phyloP scores from a whole-genome alignment of 805 yeast genomes.

The Cyberlindnera americana region DNA sequence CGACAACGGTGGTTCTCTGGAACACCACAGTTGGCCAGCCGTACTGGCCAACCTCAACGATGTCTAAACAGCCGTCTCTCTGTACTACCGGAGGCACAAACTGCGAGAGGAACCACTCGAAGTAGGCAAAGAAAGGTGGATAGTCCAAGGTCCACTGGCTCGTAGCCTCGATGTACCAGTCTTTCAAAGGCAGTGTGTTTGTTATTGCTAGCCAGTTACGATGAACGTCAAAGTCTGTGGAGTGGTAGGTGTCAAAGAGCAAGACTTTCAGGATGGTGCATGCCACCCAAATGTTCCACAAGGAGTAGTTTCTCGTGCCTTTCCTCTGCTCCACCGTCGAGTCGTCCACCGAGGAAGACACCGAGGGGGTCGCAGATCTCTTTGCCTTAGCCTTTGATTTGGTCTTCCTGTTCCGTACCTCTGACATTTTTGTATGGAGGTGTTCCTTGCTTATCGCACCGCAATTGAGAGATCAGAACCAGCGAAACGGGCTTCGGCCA shows the following conservation, averaged over 20 bases:
- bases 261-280: slow-evolving; percentile 55
- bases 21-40: slow-evolving; percentile 78
- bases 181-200: slow-evolving; percentile 58
- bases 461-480: too few relatives aligned
- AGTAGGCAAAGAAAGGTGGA: slow-evolving; percentile 97
- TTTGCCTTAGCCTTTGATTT: slow-evolving; percentile 7
- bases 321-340: too few relatives aligned
- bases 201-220: slow-evolving; percentile 97
- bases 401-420: slow-evolving; percentile 12
- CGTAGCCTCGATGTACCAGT: slow-evolving; percentile 82
- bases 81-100: slow-evolving; percentile 62
- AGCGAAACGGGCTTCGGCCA: too few relatives aligned
- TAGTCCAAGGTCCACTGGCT: slow-evolving; percentile 94
- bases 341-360: too few relatives aligned
- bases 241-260: slow-evolving; percentile 76
- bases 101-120: slow-evolving; percentile 76
- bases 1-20: slow-evolving; percentile 78
- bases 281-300: slow-evolving; percentile 67
- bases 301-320: slow-evolving; percentile 38
- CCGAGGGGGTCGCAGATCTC: slow-evolving; percentile 1
- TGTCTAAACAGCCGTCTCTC: slow-evolving; percentile 73
- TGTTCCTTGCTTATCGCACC: too few relatives aligned
- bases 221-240: slow-evolving; percentile 97
- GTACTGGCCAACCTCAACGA: slow-evolving; percentile 61
- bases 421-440: slow-evolving; percentile 1